A percentile compares a stretch with the other conserved stretches of the same genome.
These are phyloP conservation scores for Dryas alaskensis DNA, from an alignment of 306 rosid genomes.

Conservation along the genomic window DNA sequence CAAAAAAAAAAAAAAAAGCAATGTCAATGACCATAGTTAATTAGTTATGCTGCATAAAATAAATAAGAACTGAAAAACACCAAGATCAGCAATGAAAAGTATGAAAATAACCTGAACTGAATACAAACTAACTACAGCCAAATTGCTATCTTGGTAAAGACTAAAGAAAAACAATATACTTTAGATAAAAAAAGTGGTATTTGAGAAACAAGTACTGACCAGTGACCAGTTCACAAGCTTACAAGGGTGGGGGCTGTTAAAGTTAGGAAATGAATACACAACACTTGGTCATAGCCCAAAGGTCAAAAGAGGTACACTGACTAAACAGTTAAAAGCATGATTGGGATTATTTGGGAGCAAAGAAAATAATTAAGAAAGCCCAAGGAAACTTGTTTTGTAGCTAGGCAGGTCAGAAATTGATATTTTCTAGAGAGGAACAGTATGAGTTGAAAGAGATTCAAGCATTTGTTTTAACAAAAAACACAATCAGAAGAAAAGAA, in stretches of 20 bases:
- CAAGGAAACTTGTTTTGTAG: slow-evolving; percentile 27
- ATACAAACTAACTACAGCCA: background rate
- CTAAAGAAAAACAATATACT: background rate
- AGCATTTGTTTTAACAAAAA: slow-evolving; percentile 2
- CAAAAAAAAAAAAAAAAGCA: too few relatives aligned
- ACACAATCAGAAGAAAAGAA: background rate
- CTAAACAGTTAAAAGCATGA: slow-evolving; percentile 2
- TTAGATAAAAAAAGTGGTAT: background rate
- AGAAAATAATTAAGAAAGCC: slow-evolving; percentile 4
- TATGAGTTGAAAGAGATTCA: slow-evolving; percentile 29
- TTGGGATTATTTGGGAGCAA: background rate
- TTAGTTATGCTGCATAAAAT: too few relatives aligned
- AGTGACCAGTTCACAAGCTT: background rate
- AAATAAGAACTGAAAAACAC: background rate
- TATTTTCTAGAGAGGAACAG: slow-evolving; percentile 10
- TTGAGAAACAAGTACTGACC: background rate
- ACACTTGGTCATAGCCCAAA: slow-evolving; percentile 1
- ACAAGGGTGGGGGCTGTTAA: background rate
- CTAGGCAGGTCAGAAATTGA: slow-evolving; percentile 24
- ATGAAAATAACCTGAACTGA: background rate
- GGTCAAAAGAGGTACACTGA: slow-evolving; percentile 17
- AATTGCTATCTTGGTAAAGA: background rate
- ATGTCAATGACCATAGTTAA: background rate
- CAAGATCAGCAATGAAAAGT: background rate
- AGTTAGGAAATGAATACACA: background rate